Conservation (phyloP, 1,284 basidiomycete species). For the Hortiboletus rubellus region DNA sequence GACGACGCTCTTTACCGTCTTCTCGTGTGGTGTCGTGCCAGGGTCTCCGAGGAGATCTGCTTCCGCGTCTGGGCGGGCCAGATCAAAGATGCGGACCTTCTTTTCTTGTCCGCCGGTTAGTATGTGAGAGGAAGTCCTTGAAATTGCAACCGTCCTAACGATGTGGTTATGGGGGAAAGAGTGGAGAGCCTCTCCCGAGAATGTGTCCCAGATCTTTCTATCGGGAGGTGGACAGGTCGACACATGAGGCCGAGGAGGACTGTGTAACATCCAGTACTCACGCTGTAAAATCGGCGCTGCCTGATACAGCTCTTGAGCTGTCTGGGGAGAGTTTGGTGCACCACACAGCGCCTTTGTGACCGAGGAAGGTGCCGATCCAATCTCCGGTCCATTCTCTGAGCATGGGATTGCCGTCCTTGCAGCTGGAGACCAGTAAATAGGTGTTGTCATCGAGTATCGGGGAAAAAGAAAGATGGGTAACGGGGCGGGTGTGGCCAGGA, state of each 20-base stretch:
- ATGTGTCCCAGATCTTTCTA: slow-evolving; percentile 98
- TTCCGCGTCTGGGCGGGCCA: slow-evolving; percentile 80
- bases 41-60: slow-evolving; percentile 75
- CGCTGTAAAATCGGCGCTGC: slow-evolving; percentile 98
- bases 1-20: slow-evolving; percentile 88
- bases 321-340: slow-evolving; percentile 91
- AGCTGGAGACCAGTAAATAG: slow-evolving; percentile 89
- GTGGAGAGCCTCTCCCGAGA: slow-evolving; percentile 81
- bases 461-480: slow-evolving; percentile 94
- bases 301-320: slow-evolving; percentile 85
- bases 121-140: slow-evolving; percentile 64
- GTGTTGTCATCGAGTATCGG: slow-evolving; percentile 78
- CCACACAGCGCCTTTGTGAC: slow-evolving; percentile 99
- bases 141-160: slow-evolving; percentile 91
- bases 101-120: slow-evolving; percentile 98
- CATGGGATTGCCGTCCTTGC: slow-evolving; percentile 98
- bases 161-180: slow-evolving; percentile 99
- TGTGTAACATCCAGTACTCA: slow-evolving; percentile 44
- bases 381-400: slow-evolving; percentile 96
- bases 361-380: slow-evolving; percentile 98
- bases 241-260: slow-evolving; percentile 9
- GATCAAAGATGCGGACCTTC: slow-evolving; percentile 94
- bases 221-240: slow-evolving; percentile 3
- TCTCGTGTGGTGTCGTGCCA: slow-evolving; percentile 73
- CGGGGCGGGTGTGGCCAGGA: slow-evolving; percentile 82